Percentiles rank a stretch among this genome's conserved stretches.
These are phyloP conservation scores for Tolypocladium cylindrosporum DNA, from an alignment of 2,329 filamentous ascomycete genomes.

Conservation along the genomic window DNA sequence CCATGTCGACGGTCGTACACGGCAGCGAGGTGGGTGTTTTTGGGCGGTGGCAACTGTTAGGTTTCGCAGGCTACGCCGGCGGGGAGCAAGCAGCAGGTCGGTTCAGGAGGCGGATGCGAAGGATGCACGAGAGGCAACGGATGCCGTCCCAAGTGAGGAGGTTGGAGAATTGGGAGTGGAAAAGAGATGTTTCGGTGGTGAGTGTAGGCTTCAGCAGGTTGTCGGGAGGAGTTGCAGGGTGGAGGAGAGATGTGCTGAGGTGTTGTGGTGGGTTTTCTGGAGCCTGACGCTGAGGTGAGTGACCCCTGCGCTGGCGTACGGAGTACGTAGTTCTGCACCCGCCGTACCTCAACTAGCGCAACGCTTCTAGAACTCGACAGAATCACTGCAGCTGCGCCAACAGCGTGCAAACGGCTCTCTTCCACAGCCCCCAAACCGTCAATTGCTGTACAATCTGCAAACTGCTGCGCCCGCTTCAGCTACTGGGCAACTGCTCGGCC, in stretches of 20 bases:
- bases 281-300: not conserved
- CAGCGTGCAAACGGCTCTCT: no score
- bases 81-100: not conserved
- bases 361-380: conserved; percentile 18
- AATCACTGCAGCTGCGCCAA: conserved; percentile 7
- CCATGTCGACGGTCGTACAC: conserved; percentile 32
- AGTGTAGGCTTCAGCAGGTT: not conserved
- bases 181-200: not conserved
- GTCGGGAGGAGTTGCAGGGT: not conserved
- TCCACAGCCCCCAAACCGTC: not conserved
- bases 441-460: not conserved
- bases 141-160: not conserved
- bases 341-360: not conserved
- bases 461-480: not conserved
- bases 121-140: not conserved
- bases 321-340: no score
- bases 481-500: not conserved
- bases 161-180: not conserved
- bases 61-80: not conserved
- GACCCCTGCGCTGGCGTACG: not conserved
- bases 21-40: not conserved
- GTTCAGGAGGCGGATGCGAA: not conserved
- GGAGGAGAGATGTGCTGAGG: not conserved
- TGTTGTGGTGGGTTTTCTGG: not conserved
- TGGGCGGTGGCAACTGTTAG: not conserved